Evolutionary conservation across 768 basidiomycete species (phyloP), one percentile per base, ranked within the genome.

Genomic region (Lactarius sanguifluus): DNA sequence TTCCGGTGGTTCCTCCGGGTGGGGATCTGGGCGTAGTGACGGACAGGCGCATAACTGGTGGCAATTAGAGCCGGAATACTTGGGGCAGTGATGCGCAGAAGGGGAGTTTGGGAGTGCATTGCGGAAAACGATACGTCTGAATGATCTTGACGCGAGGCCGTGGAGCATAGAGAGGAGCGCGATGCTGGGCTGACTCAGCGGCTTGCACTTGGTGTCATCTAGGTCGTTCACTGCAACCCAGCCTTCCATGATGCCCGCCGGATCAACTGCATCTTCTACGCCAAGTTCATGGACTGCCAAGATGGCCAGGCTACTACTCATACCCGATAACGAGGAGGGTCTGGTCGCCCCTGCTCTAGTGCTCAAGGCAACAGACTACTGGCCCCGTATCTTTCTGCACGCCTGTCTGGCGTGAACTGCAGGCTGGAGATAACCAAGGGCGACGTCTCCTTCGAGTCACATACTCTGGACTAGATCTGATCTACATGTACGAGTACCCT

Each of bases 1-100:
- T 12, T 76, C 78, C 28, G 28, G 28, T 30, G 5, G 78, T 74
- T 0, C 77, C 75, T 56, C 79, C 76, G 13, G 80, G 77, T 5
- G 83, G 85, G 85, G 15, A 78, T 80, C 55, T 82, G 79, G 20
- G 85, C 81, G 72, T 87, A 86, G 38, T 75, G 64, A 13, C 83
- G 77, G 23, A 68, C 15, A 9, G 52, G 60, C 18, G 40, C 41
- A 36, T 32, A 32, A 20, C 40, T 10, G 13, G 36, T 13, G 3
- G 34, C 20, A n/a, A 54, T 56, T 40, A 58, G 15, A 30, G 25
- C 34, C 3, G 50, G 50, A 36, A 50, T 57, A 47, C 61, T 20
- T 20, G 54, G 40, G 3, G 25, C 32, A 47, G 57, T 23, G 34
- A 38, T 62, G 41, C 25, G 58, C 12, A 38, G 47, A 18, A 59